phyloP scores from a whole-genome alignment of 331 rosid species.

The Malus hybrid region DNA sequence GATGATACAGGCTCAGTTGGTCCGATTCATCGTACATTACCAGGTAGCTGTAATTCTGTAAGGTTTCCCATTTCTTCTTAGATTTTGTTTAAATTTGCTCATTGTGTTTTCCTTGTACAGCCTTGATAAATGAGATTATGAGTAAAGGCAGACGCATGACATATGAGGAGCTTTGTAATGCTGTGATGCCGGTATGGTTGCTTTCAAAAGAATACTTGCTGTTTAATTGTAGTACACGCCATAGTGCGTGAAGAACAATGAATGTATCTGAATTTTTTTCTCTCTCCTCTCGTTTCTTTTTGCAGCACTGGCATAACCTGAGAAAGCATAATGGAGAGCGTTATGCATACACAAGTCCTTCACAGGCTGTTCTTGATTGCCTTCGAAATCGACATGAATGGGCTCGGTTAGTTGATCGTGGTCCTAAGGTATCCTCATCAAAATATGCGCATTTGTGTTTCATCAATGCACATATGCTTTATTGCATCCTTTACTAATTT shows the following conservation, averaged over 20 bases:
- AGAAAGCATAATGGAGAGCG: slow-evolving; percentile 99
- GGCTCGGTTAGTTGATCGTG: slow-evolving; percentile 97
- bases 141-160: slow-evolving; percentile 92
- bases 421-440: slow-evolving; percentile 73
- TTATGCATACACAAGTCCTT: slow-evolving; percentile 93
- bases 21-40: slow-evolving; percentile 83
- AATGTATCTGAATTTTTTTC: background rate
- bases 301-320: slow-evolving; percentile 93
- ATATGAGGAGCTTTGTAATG: slow-evolving; percentile 88
- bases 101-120: slow-evolving; percentile 34
- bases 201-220: slow-evolving; percentile 3
- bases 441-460: background rate
- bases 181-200: slow-evolving; percentile 79
- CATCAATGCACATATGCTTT: background rate
- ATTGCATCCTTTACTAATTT: background rate
- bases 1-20: slow-evolving; percentile 75
- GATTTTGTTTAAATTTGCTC: slow-evolving; percentile 8
- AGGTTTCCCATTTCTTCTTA: background rate
- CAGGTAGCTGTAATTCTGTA: slow-evolving; percentile 50
- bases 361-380: slow-evolving; percentile 99
- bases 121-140: slow-evolving; percentile 93
- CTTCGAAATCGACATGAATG: slow-evolving; percentile 90
- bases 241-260: background rate
- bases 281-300: slow-evolving; percentile 15
- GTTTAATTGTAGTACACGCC: background rate